Percentiles rank a stretch among this genome's conserved stretches.
Conservation (phyloP, 176 grass and related monocot species). For the Oryza australiensis region DNA sequence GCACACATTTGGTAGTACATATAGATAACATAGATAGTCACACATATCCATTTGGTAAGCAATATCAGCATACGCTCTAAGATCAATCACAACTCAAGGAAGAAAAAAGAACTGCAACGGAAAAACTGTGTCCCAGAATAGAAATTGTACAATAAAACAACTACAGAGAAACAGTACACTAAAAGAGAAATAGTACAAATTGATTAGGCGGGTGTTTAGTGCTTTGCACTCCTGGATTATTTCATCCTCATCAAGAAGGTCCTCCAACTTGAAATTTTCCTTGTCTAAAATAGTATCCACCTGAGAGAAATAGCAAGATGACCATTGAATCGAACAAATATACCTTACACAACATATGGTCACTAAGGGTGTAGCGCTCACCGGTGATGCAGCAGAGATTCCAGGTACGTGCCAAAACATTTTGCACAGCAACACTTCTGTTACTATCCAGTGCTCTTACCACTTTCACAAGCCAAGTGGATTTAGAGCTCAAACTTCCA, state of each 20-base stretch:
- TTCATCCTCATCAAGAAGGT: constrained; percentile 96
- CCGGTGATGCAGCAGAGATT: constrained; percentile 71
- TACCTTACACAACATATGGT: not conserved
- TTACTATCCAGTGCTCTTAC: constrained; percentile 14
- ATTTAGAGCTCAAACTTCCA: constrained; percentile 36
- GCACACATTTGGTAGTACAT: not conserved
- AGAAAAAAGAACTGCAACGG: not conserved
- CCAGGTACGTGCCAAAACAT: constrained; percentile 99
- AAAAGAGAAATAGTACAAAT: constrained; percentile 74
- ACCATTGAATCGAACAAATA: not conserved
- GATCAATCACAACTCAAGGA: constrained; percentile 10
- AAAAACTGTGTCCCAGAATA: constrained; percentile 34
- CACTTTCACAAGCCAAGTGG: not conserved
- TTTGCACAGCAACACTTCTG: constrained; percentile 34
- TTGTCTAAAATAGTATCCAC: constrained; percentile 97
- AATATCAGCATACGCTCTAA: constrained; percentile 11
- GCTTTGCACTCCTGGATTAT: constrained; percentile 99
- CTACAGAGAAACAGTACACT: constrained; percentile 20
- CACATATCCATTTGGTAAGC: constrained; percentile 3
- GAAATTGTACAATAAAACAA: constrained; percentile 52
- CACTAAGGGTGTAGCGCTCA: constrained; percentile 48
- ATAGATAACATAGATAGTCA: not conserved
- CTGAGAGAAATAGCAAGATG: constrained; percentile 56
- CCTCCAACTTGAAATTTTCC: constrained; percentile 89
- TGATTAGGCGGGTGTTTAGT: constrained; percentile 83